Base-by-base conservation (phyloP, 306 rosid species). In the Adenanthera pavonina region DNA sequence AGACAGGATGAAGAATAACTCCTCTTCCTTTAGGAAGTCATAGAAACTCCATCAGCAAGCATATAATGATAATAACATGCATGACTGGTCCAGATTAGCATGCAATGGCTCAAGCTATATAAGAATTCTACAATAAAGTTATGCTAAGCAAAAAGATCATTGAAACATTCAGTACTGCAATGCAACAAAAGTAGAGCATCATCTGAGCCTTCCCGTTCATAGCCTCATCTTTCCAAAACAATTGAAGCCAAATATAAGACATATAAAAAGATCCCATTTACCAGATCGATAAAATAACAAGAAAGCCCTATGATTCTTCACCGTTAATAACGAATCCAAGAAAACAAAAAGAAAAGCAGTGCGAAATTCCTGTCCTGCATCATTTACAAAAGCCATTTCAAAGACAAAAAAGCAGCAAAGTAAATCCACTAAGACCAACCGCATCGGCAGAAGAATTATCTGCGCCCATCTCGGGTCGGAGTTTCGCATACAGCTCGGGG, bases 401-500 rank as follows among this genome's bases (percentile, higher is more conserved):
- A 40, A 71, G 36, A 53, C 12, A 36, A 51, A 35, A 35, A 52
- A 72, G 8, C 62, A 73, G 61, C 64, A 72, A 48, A 49, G 12
- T 46, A 74, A 74, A 30, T 33, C 51, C 36, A 40, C 20, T 4
- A 49, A 72, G 5, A 83, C 92, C 43, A 78, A 93, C 99, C 92
- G 99, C 98, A 90, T 93, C 97, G 8, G 91, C 86, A 60, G 98
- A 87, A 76, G 94, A 87, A 75, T 93, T 93, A 78, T 95, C 99
- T 2, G 97, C 86, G 78, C 89, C 97, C 98, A 93, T 93, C 54
- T 93, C 97, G 15, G 80, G 84, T 0, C 86, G 89, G 74, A 95
- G 97, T 85, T 89, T 93, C 56, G 89, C 85, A 59, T 83, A 92
- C 48, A 95, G 86, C 85, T 93, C 91, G 0, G 98, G 99, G 83